A percentile compares a stretch with the other conserved stretches of the same genome.
phyloP scores from a whole-genome alignment of 495 filamentous ascomycete species.

The Xylaria bambusicola region DNA sequence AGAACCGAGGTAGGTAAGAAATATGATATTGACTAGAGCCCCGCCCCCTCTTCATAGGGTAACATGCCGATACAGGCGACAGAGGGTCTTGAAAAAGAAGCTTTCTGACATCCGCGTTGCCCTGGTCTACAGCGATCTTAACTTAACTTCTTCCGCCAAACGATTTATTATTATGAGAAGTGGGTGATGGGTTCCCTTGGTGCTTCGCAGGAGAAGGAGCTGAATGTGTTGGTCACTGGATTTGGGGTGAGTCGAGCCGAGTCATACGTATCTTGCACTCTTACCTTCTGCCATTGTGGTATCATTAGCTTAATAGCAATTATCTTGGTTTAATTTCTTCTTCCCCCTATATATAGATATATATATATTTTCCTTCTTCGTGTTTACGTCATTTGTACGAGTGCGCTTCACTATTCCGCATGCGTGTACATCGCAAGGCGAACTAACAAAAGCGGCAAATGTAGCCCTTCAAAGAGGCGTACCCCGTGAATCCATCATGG shows the following conservation, averaged over 20 bases:
- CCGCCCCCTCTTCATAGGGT: background rate
- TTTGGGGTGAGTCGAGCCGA: slow-evolving; percentile 75
- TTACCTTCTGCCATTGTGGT: background rate
- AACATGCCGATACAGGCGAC: background rate
- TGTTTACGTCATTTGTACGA: too few species aligned
- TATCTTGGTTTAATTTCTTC: too few species aligned
- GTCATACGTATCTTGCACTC: too few species aligned
- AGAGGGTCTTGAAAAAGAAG: background rate
- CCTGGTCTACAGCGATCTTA: background rate
- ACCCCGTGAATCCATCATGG: slow-evolving; percentile 71
- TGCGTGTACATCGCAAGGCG: background rate
- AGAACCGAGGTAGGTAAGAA: background rate
- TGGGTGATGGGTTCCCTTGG: slow-evolving; percentile 42
- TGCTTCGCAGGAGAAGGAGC: slow-evolving; percentile 43
- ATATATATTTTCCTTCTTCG: too few species aligned
- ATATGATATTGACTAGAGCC: background rate
- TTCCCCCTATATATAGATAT: too few species aligned
- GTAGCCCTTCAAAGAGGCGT: slow-evolving; percentile 66
- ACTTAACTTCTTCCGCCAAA: background rate
- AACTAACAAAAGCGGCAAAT: background rate
- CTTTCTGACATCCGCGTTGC: background rate
- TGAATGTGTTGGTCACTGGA: slow-evolving; percentile 71
- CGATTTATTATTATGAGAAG: too few species aligned
- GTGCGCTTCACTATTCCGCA: too few species aligned
- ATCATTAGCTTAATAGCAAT: too few species aligned